Percentiles rank a stretch among this genome's conserved stretches.
These are phyloP conservation scores for Nelumbo lutea DNA, from an alignment of 164 flowering plant species.

Conservation along the genomic window DNA sequence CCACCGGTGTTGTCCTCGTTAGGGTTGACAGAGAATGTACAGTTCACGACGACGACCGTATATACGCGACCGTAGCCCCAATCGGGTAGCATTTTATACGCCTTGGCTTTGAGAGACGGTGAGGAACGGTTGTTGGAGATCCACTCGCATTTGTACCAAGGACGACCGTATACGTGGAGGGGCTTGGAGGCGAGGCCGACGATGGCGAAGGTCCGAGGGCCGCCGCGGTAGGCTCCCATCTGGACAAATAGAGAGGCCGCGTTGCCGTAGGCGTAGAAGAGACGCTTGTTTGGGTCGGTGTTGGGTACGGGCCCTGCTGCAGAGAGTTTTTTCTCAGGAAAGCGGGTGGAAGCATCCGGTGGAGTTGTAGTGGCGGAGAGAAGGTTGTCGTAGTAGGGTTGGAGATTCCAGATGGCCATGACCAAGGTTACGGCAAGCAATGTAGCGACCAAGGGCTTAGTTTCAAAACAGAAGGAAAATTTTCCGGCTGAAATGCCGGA, in stretches of 20 bases:
- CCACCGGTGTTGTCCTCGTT: slow-evolving; percentile 54
- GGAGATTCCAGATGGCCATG: slow-evolving; percentile 49
- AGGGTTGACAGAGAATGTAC: slow-evolving; percentile 46
- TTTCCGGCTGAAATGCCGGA: slow-evolving; percentile 15
- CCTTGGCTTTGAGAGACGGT: slow-evolving; percentile 25
- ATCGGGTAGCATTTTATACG: slow-evolving; percentile 60
- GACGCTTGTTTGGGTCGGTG: slow-evolving; percentile 44
- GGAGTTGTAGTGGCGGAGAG: slow-evolving; percentile 13
- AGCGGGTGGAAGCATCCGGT: slow-evolving; percentile 5
- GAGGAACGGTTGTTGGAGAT: slow-evolving; percentile 29
- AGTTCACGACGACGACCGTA: slow-evolving; percentile 62
- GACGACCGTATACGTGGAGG: slow-evolving; percentile 46
- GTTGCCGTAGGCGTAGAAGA: slow-evolving; percentile 41
- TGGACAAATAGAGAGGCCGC: slow-evolving; percentile 56
- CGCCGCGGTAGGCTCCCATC: slow-evolving; percentile 79
- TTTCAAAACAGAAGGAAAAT: slow-evolving; percentile 40
- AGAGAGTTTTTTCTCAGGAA: slow-evolving; percentile 8
- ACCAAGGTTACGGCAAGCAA: slow-evolving; percentile 42
- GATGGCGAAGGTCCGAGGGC: slow-evolving; percentile 45
- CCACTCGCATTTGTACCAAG: slow-evolving; percentile 70
- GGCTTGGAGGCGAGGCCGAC: slow-evolving; percentile 79
- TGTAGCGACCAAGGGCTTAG: slow-evolving; percentile 49
- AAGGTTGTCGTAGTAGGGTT: slow-evolving; percentile 51
- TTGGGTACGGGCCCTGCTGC: background rate
- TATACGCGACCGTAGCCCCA: slow-evolving; percentile 80